phyloP scores from a whole-genome alignment of 495 filamentous ascomycete genomes.

The Bacidia rubella region DNA sequence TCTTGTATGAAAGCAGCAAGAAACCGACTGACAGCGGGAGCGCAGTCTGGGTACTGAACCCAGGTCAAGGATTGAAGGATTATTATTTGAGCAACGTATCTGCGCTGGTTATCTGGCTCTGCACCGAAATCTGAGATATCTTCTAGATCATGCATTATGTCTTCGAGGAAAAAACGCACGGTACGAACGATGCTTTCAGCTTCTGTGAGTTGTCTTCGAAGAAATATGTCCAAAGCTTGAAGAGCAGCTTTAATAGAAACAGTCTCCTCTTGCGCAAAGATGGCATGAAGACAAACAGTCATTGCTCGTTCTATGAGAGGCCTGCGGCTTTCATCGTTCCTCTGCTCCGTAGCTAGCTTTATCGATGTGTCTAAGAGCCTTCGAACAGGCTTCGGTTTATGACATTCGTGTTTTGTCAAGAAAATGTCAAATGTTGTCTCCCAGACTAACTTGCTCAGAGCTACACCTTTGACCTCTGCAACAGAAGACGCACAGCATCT shows the following conservation, averaged over 20 bases:
- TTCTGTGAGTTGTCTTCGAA: conserved; percentile 38
- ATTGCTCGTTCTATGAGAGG: conserved; percentile 30
- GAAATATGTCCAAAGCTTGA: conserved; percentile 44
- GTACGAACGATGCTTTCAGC: conserved; percentile 19
- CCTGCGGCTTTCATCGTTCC: conserved; percentile 26
- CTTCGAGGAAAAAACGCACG: background rate
- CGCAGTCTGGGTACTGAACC: conserved; percentile 47
- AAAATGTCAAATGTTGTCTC: conserved; percentile 52
- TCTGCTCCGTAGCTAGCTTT: conserved; percentile 36
- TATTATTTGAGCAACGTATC: conserved; percentile 18
- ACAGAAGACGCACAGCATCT: conserved; percentile 27
- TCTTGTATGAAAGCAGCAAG: conserved; percentile 40
- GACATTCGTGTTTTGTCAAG: conserved; percentile 58
- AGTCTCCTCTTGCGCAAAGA: conserved; percentile 36
- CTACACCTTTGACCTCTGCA: conserved; percentile 23
- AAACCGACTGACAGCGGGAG: conserved; percentile 50
- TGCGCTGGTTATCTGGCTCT: background rate
- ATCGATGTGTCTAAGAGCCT: conserved; percentile 51
- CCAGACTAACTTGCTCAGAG: conserved; percentile 40
- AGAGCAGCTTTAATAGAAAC: conserved; percentile 48
- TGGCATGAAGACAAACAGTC: conserved; percentile 22
- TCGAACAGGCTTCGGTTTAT: conserved; percentile 61
- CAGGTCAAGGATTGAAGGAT: conserved; percentile 41
- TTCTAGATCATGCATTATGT: background rate
- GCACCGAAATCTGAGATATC: background rate